Evolutionary conservation across 2,329 filamentous ascomycete species (phyloP), one percentile per base, ranked within the genome.

Genomic region (Sporothrix globosa): DNA sequence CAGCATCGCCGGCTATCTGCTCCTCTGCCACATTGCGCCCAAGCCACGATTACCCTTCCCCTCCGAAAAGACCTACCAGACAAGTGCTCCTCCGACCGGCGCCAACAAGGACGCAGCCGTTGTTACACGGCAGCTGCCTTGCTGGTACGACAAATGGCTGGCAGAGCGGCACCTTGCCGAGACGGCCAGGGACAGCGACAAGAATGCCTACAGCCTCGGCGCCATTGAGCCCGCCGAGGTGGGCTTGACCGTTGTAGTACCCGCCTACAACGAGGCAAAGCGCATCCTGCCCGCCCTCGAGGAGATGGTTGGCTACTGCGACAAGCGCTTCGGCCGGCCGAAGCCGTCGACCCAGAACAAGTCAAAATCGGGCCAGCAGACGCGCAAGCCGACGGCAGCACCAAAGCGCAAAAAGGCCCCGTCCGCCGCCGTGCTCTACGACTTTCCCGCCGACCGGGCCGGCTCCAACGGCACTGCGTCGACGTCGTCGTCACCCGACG

Each of bases 181-280:
- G 21, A 75, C 76, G 34, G 54, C n/a, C 30, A 21, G 41, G 24
- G 72, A 74, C 61, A 72, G 76, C 75, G 75, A 81, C 73, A 77
- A 81, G 73, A 77, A 80, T 24, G 81, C 81, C 4, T 80, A 78
- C 52, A 83, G 88, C 73, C 79, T 84, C 19, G 85, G 87, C 74
- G 80, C 83, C 58, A 91, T 96, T 69, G 91, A 93, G 73, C 85
- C 90, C 1, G 87, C 93, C 17, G 89, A 94, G 73, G 81, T 97
- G n/a, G 91, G 91, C 78, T 89, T 99, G 83, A 96, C 92, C 69
- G 89, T 98, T 9, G 93, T 99, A 0, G 90, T 99, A 56, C 96
- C 96, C 0, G 96, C 96, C 11, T 99, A 93, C 85, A 99, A 99
- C 75, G 96, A 99, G 78, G 91, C 95, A 78, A 86, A 91, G 71